A percentile compares a stretch with the other conserved stretches of the same genome.
phyloP scores from a whole-genome alignment of 768 basidiomycete species.

The Amanita pseudoporphyria region DNA sequence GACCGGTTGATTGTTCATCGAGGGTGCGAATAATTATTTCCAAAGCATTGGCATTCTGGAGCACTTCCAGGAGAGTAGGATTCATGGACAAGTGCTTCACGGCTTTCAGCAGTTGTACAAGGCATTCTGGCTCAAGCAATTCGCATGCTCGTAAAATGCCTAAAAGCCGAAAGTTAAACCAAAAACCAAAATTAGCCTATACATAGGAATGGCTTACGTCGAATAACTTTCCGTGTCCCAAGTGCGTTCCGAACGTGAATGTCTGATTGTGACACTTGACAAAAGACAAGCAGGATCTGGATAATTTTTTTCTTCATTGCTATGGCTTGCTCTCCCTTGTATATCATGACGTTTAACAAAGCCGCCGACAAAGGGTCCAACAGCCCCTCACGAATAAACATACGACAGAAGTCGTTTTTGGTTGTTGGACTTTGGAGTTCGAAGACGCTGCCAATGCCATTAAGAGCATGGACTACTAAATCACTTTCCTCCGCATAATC shows the following conservation, averaged over 20 bases:
- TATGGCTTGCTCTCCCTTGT: constrained; percentile 48
- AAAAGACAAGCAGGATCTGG: constrained; percentile 82
- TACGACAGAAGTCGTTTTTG: constrained; percentile 96
- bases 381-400: constrained; percentile 95
- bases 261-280: constrained; percentile 94
- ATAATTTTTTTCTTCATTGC: constrained; percentile 88
- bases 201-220: constrained; percentile 47
- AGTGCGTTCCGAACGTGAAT: constrained; percentile 88
- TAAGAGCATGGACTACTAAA: constrained; percentile 86
- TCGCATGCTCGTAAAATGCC: constrained; percentile 85
- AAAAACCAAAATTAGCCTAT: not conserved
- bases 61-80: constrained; percentile 76
- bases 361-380: constrained; percentile 89
- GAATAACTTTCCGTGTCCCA: constrained; percentile 80
- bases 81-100: constrained; percentile 97
- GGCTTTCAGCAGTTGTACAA: constrained; percentile 86
- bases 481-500: constrained; percentile 89
- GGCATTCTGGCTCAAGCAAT: constrained; percentile 76
- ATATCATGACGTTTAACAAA: constrained; percentile 78
- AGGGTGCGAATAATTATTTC: constrained; percentile 83
- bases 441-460: constrained; percentile 92
- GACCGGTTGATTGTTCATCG: constrained; percentile 69
- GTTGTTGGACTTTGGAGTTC: constrained; percentile 94
- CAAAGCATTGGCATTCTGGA: constrained; percentile 94
- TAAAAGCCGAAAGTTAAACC: constrained; percentile 21